A percentile compares a stretch with the other conserved stretches of the same genome.
Conservation (phyloP, 2,329 filamentous ascomycete species). For the Cadophora sp. region DNA sequence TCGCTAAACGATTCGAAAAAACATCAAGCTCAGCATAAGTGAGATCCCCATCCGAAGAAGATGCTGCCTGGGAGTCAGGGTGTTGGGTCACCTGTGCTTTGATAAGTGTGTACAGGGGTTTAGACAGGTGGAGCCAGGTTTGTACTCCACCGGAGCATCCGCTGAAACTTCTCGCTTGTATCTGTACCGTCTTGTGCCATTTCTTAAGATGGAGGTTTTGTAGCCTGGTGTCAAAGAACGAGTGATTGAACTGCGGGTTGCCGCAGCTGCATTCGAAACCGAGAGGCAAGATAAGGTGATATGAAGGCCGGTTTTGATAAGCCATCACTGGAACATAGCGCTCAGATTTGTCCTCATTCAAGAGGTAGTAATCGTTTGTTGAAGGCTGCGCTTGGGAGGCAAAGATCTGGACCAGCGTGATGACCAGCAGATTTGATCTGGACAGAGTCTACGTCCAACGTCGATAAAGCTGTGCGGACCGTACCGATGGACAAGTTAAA, state of each 20-base stretch:
- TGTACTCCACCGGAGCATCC: slow-evolving; percentile 15
- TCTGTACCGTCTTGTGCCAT: not conserved
- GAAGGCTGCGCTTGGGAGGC: not conserved
- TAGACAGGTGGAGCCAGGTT: not conserved
- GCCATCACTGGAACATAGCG: not conserved
- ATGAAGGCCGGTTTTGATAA: not conserved
- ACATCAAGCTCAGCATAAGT: not conserved
- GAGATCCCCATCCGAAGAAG: slow-evolving; percentile 9
- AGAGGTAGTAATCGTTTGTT: not conserved
- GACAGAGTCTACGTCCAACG: not conserved
- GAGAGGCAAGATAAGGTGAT: not conserved
- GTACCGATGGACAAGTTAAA: not conserved
- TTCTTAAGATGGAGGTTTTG: not conserved
- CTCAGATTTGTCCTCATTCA: not conserved
- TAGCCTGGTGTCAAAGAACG: not conserved
- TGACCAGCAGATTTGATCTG: not conserved
- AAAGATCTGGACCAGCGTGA: not conserved
- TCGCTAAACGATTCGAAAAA: not conserved
- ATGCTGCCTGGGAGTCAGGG: slow-evolving; percentile 9
- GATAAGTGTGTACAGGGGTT: slow-evolving; percentile 3
- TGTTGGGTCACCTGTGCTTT: not conserved
- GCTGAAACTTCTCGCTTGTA: not conserved
- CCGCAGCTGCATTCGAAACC: not conserved
- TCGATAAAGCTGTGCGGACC: not conserved
- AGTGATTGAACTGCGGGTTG: not conserved